phyloP scores from a whole-genome alignment of 108 stramenopile species.

The Nitzschia putrida region DNA sequence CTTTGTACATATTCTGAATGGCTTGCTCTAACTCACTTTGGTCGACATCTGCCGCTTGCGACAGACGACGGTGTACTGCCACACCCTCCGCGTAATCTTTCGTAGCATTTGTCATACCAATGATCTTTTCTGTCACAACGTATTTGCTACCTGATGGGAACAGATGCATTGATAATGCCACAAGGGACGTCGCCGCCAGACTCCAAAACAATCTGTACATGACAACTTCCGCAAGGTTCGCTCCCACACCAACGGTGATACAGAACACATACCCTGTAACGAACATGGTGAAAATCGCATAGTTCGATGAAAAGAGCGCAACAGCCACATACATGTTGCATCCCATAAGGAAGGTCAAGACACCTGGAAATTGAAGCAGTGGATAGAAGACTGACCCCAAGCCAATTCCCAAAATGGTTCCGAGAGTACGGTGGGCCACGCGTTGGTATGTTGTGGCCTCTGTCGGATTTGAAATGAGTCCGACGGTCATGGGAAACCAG shows the following conservation, averaged over 20 bases:
- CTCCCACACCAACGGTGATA: constrained; percentile 6
- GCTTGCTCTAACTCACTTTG: not conserved
- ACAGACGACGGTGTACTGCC: not conserved
- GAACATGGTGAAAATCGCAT: constrained; percentile 11
- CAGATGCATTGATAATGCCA: not conserved
- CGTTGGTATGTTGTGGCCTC: constrained; percentile 8
- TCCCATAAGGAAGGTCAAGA: not conserved
- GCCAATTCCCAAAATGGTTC: constrained; percentile 3
- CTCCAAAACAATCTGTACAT: constrained; percentile 3
- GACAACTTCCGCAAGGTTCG: not conserved
- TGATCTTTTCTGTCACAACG: not conserved
- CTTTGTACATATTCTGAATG: not conserved
- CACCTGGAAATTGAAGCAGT: not conserved
- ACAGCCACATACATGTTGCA: not conserved
- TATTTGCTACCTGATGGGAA: not conserved
- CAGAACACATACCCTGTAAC: not conserved
- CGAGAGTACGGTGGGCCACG: constrained; percentile 10
- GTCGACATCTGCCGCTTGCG: not conserved
- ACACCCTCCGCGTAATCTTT: not conserved
- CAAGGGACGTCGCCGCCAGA: not conserved
- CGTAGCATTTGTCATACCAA: not conserved
- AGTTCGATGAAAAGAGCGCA: not conserved
- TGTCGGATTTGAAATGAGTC: not conserved
- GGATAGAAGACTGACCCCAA: not conserved
- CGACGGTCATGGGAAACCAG: constrained; percentile 17